Evolutionary conservation across 2,329 filamentous ascomycete species (phyloP), one percentile per base, ranked within the genome.

Genomic region (Diaporthe caulivora): DNA sequence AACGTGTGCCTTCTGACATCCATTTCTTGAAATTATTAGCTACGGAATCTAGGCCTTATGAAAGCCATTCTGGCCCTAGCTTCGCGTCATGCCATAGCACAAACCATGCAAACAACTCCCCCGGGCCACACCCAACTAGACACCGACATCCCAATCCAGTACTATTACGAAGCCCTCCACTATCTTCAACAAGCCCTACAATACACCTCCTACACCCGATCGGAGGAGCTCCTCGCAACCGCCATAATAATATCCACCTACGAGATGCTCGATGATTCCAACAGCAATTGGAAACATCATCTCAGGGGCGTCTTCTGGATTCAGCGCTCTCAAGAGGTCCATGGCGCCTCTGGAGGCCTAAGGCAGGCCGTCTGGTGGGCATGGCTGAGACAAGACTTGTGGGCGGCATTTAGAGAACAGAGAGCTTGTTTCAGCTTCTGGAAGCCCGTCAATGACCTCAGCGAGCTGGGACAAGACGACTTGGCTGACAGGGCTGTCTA

Each of bases 221-320:
- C 87, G 34, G 84, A 84, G 17, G 90, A 92, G 77, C 82, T 92
- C 0, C 84, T 91, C 37, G 87, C 88, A 0, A 92, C 90, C 0
- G 87, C 89, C 0, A 81, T 92, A 0, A 84, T 92, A 21, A 88
- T 92, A 37, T 91, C 88, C 17, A 89, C 89, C 0, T 92, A 92
- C 76, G 90, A 92, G 79, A 92, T 92, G 90, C 86, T 92, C n/a
- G 88, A 91, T 69, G 87, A 86, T 3, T 86, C 86, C 8, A 85
- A 86, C 24, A 77, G 79, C 79, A 87, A 79, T 57, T 92, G 91
- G 90, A 88, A 92, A 74, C 83, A 89, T 2, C 90, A 92, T 77
- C 82, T 92, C 0, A 89, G 91, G 77, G 90, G 90, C 0, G 89
- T 92, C 0, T 92, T 92, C 76, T 92, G 90, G 88, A 92, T 92